Percentiles rank a stretch among this genome's conserved stretches.
Conservation (phyloP, 2,329 filamentous ascomycete species). For the Colletotrichum musae region DNA sequence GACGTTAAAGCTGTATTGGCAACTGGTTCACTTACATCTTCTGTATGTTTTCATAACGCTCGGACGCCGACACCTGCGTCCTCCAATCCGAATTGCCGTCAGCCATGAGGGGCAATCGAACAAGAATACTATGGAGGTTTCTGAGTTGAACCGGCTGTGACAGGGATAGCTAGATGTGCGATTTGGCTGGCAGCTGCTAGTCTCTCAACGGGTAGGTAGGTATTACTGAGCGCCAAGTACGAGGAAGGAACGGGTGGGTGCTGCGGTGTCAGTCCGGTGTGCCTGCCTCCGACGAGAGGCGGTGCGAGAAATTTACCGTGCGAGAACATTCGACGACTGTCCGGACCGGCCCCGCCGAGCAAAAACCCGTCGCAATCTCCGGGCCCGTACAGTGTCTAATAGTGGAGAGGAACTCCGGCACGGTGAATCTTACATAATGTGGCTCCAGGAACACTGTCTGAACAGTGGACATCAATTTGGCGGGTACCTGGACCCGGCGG, state of each 20-base stretch:
- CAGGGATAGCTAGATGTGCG: conserved; percentile 1
- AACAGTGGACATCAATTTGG: conserved; percentile 7
- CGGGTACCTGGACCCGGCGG: conserved; percentile 33
- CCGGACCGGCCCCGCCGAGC: conserved; percentile 22
- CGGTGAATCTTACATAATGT: conserved; percentile 27
- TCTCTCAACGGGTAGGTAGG: background rate
- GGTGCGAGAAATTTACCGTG: conserved; percentile 21
- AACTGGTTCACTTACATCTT: conserved; percentile 66
- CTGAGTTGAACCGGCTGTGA: background rate
- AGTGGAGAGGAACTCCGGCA: background rate
- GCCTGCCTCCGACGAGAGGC: background rate
- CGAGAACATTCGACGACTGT: conserved; percentile 13
- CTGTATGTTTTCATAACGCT: conserved; percentile 75
- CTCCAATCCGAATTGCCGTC: conserved; percentile 61
- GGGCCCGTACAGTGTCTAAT: conserved; percentile 10
- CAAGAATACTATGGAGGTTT: background rate
- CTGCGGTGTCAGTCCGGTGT: conserved; percentile 2
- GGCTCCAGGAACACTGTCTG: no score
- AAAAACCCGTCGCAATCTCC: background rate
- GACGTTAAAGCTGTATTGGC: background rate
- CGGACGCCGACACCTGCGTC: conserved; percentile 66
- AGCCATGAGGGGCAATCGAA: conserved; percentile 20
- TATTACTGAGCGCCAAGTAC: conserved; percentile 20
- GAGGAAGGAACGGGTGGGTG: conserved; percentile 1
- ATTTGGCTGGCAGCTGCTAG: background rate